Conservation (phyloP, 441 rosid species). For the Eruca vesicaria region DNA sequence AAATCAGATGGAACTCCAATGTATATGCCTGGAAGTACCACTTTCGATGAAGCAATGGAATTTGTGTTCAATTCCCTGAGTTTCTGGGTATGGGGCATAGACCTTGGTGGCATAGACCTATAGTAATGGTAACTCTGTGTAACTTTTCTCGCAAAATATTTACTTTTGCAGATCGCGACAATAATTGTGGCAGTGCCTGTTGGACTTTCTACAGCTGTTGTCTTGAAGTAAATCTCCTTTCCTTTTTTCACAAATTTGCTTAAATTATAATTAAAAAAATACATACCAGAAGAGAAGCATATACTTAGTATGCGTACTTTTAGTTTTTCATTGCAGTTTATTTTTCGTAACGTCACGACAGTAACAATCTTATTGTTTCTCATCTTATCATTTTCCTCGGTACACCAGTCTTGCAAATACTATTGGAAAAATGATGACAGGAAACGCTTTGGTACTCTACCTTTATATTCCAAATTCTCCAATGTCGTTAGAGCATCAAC, state of each 20-base stretch:
- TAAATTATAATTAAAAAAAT: too few relatives aligned
- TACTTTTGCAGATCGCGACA: slow-evolving; percentile 61
- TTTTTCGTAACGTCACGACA: too few relatives aligned
- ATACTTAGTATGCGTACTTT: neutral
- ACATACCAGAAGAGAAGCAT: neutral
- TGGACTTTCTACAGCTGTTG: slow-evolving; percentile 82
- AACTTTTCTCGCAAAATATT: slow-evolving; percentile 24
- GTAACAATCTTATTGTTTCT: slow-evolving; percentile 13
- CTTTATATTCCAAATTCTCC: neutral
- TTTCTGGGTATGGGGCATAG: slow-evolving; percentile 51
- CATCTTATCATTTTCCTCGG: neutral
- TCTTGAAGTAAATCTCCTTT: slow-evolving; percentile 61
- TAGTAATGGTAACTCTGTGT: neutral
- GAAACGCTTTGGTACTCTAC: slow-evolving; percentile 68
- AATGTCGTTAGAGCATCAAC: neutral
- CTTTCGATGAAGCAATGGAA: slow-evolving; percentile 44
- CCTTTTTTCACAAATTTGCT: neutral
- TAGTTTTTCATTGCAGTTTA: neutral
- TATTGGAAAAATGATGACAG: slow-evolving; percentile 81
- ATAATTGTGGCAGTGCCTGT: slow-evolving; percentile 83
- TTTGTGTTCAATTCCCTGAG: slow-evolving; percentile 67
- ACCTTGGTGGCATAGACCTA: neutral
- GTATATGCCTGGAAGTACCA: slow-evolving; percentile 54
- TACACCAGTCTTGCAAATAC: slow-evolving; percentile 68
- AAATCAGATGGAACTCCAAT: slow-evolving; percentile 44